Conservation (phyloP, 83 land plant species). For the Thuja plicata region DNA sequence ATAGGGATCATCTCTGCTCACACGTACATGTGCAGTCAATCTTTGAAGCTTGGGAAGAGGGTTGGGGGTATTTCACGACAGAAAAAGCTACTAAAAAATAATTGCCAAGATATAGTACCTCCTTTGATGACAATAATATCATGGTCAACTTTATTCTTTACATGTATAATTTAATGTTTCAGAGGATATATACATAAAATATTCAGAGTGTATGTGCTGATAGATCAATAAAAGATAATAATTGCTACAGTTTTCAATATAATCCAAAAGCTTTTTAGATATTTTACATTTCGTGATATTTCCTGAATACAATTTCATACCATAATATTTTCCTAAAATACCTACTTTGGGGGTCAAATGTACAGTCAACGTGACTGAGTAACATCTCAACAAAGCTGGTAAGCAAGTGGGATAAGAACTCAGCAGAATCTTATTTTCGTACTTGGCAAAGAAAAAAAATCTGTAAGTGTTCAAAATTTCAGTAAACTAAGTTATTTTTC, state of each 20-base stretch:
- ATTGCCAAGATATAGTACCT: not conserved
- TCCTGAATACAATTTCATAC: not conserved
- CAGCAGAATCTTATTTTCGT: no score
- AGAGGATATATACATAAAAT: not conserved
- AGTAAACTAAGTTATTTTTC: no score
- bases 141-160: not conserved
- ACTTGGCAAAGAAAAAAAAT: not conserved
- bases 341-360: not conserved
- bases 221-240: not conserved
- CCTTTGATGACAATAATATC: not conserved
- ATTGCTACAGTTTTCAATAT: not conserved
- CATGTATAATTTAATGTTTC: not conserved
- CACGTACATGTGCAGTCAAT: not conserved
- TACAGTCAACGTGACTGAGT: not conserved
- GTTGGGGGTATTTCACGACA: not conserved
- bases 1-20: not conserved
- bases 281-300: not conserved
- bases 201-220: not conserved
- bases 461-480: not conserved
- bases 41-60: not conserved
- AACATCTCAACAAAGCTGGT: not conserved
- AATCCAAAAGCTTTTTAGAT: not conserved
- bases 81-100: not conserved
- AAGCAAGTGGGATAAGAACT: not conserved
- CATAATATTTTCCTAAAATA: not conserved